phyloP scores from a whole-genome alignment of 306 rosid genomes.

The Neltuma alba region DNA sequence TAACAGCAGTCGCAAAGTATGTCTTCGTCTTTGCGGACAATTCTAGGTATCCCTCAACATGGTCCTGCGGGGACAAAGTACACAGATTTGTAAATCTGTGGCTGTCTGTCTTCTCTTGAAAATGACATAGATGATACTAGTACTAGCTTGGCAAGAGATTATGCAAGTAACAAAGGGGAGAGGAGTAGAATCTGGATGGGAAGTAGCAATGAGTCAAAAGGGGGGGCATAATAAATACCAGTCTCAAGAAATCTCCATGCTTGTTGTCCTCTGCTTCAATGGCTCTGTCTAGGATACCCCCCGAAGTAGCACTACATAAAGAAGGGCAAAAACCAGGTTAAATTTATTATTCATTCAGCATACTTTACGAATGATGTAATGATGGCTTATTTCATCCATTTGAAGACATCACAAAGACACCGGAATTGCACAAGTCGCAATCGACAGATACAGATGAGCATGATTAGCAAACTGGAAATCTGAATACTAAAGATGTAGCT shows the following conservation, averaged over 20 bases:
- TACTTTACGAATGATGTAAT: conserved; percentile 16
- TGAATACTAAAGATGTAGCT: not conserved
- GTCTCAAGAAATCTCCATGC: conserved; percentile 94
- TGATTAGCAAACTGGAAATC: conserved; percentile 17
- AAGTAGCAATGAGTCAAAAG: conserved; percentile 16
- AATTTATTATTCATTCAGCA: conserved; percentile 8
- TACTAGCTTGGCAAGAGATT: conserved; percentile 3
- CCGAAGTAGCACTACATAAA: conserved; percentile 88
- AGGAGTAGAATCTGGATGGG: not conserved
- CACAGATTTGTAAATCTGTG: conserved; percentile 17
- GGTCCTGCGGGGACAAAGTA: conserved; percentile 63
- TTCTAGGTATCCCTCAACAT: conserved; percentile 98
- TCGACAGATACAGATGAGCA: not conserved
- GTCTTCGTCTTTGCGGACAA: conserved; percentile 95
- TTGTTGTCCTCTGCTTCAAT: conserved; percentile 94
- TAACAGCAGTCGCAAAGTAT: conserved; percentile 89
- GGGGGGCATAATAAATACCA: conserved; percentile 54
- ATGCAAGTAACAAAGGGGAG: conserved; percentile 1
- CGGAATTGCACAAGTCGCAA: not conserved
- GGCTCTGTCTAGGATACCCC: conserved; percentile 97
- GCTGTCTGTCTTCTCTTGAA: not conserved
- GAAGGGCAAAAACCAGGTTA: conserved; percentile 23
- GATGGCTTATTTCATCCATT: not conserved
- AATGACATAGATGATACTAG: not conserved
- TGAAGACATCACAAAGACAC: not conserved